Percentiles rank a stretch among this genome's conserved stretches.
These are phyloP conservation scores for Primulina huaijiensis DNA, from an alignment of 257 asterid genomes.

Conservation along the genomic window DNA sequence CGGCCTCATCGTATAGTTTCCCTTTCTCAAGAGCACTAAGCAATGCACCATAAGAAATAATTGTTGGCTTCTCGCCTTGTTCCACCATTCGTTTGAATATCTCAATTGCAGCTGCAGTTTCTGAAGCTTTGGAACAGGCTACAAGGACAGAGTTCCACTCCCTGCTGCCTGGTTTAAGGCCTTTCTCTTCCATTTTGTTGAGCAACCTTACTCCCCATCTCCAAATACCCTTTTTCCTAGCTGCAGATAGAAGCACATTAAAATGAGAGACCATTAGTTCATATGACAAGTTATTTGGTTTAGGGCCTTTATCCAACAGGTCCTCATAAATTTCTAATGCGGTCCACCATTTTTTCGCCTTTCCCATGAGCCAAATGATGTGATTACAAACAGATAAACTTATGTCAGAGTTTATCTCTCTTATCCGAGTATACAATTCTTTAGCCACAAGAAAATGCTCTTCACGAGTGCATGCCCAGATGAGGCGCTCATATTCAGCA, in stretches of 20 bases:
- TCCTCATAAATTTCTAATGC: constrained; percentile 95
- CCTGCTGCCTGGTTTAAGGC: constrained; percentile 70
- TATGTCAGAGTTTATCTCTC: constrained; percentile 58
- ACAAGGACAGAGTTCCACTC: constrained; percentile 95
- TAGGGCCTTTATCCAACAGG: constrained; percentile 78
- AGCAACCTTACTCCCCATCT: constrained; percentile 87
- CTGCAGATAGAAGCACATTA: constrained; percentile 65
- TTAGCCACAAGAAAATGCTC: constrained; percentile 72
- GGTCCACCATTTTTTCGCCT: constrained; percentile 98
- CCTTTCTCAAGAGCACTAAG: constrained; percentile 96
- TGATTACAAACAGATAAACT: constrained; percentile 89
- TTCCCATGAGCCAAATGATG: constrained; percentile 89
- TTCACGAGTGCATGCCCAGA: constrained; percentile 87
- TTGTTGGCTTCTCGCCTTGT: constrained; percentile 76
- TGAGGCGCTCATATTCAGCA: constrained; percentile 62
- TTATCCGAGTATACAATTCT: constrained; percentile 69
- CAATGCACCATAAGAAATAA: constrained; percentile 84
- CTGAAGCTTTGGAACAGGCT: constrained; percentile 89
- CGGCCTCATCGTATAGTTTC: constrained; percentile 75
- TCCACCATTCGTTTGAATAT: constrained; percentile 91
- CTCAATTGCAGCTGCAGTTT: constrained; percentile 72
- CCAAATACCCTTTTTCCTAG: constrained; percentile 81
- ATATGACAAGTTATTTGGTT: constrained; percentile 75
- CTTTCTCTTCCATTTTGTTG: constrained; percentile 92
- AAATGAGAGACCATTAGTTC: constrained; percentile 81